A percentile compares a stretch with the other conserved stretches of the same genome.
Evolutionary conservation across 306 rosid genomes (phyloP).

Genomic region (Cucurbita pepo): DNA sequence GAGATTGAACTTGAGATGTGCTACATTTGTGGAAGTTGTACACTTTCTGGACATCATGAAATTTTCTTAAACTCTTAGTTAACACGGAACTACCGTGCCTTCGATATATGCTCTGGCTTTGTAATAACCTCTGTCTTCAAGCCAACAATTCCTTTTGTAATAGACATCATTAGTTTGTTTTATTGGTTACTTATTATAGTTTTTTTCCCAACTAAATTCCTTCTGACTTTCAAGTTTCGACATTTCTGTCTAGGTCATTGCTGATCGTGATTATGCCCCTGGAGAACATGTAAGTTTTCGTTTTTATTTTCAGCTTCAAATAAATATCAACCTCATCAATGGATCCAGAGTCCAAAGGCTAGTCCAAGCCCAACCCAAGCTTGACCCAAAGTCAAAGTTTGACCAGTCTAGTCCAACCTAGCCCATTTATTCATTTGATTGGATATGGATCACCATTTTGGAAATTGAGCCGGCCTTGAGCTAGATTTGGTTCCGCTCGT

Average conservation of each 20-base stretch:
- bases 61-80: not conserved
- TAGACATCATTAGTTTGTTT: not conserved
- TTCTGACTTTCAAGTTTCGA: constrained; percentile 2
- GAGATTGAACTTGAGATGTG: not conserved
- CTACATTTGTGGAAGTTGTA: not conserved
- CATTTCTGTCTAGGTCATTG: constrained; percentile 34
- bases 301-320: not conserved
- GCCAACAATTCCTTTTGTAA: not conserved
- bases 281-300: constrained; percentile 51
- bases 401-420: no score
- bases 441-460: no score
- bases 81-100: not conserved
- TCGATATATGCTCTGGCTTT: not conserved
- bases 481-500: no score
- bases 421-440: no score
- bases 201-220: not conserved
- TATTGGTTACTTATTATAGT: not conserved
- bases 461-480: no score
- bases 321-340: not conserved
- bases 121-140: not conserved
- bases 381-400: no score
- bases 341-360: no score
- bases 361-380: no score
- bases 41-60: not conserved
- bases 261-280: constrained; percentile 49